Conservation (phyloP, 2,329 filamentous ascomycete genomes). For the Aschersonia sp. region DNA sequence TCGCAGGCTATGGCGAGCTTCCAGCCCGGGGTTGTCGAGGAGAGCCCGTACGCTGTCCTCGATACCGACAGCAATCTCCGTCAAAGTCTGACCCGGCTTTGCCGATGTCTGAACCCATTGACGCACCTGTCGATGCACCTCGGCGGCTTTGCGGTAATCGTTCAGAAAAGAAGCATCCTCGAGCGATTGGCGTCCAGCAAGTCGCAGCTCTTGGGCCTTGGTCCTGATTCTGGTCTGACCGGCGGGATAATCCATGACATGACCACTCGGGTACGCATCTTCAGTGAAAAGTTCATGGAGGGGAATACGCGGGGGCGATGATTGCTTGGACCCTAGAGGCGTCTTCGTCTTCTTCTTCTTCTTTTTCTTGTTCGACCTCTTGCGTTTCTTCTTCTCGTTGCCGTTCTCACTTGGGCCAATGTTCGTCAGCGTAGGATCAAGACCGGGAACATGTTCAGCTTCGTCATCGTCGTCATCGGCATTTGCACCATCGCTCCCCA, state of each 20-base stretch:
- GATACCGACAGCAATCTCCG: slow-evolving; percentile 76
- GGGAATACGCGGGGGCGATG: slow-evolving; percentile 50
- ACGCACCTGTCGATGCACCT: slow-evolving; percentile 77
- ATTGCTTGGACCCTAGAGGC: slow-evolving; percentile 53
- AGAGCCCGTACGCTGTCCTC: slow-evolving; percentile 68
- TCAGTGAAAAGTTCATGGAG: slow-evolving; percentile 61
- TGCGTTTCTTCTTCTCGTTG: slow-evolving; percentile 68
- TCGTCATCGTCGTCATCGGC: slow-evolving; percentile 14
- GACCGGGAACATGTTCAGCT: slow-evolving; percentile 7
- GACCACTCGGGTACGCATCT: slow-evolving; percentile 57
- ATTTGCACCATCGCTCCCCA: slow-evolving; percentile 17
- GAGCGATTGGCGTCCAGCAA: background rate
- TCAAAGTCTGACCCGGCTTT: slow-evolving; percentile 67
- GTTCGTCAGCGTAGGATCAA: background rate
- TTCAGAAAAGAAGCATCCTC: slow-evolving; percentile 46
- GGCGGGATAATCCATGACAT: slow-evolving; percentile 69
- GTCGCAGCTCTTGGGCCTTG: background rate
- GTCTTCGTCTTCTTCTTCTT: slow-evolving; percentile 49
- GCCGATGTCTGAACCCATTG: slow-evolving; percentile 71
- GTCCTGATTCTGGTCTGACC: slow-evolving; percentile 30
- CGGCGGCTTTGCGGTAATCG: slow-evolving; percentile 75
- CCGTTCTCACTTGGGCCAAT: slow-evolving; percentile 8
- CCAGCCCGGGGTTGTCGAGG: slow-evolving; percentile 61
- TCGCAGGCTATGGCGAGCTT: slow-evolving; percentile 63
- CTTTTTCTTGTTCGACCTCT: slow-evolving; percentile 29